A percentile compares a stretch with the other conserved stretches of the same genome.
These are phyloP conservation scores for Trichoderma reesei DNA, from an alignment of 495 filamentous ascomycete genomes.

Conservation along the genomic window DNA sequence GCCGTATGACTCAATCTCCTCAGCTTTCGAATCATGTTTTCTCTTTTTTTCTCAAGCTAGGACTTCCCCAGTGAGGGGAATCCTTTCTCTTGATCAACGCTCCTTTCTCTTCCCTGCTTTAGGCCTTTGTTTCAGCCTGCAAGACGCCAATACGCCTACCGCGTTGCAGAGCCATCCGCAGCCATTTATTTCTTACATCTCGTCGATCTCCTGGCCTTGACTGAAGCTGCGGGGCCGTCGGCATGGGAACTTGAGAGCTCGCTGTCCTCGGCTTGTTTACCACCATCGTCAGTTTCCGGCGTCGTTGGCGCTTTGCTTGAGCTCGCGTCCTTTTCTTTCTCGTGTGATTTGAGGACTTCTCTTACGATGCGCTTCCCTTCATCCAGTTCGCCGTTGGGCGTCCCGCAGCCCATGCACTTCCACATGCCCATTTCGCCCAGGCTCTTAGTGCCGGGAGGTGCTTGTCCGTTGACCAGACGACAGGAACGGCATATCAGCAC, in stretches of 20 bases:
- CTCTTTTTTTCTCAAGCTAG: background rate
- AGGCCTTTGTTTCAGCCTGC: background rate
- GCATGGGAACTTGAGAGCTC: background rate
- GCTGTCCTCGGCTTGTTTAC: background rate
- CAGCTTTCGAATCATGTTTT: no score
- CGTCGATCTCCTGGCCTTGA: background rate
- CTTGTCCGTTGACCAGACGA: conserved; percentile 89
- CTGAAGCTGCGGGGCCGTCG: background rate
- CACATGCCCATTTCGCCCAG: conserved; percentile 77
- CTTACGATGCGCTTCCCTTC: conserved; percentile 53
- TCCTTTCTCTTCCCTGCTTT: background rate
- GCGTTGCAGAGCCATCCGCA: background rate
- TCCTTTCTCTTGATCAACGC: background rate
- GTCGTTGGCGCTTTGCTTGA: background rate
- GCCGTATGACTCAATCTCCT: no score
- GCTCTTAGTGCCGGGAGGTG: conserved; percentile 73
- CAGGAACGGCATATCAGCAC: conserved; percentile 79
- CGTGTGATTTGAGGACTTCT: conserved; percentile 29
- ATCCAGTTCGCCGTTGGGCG: conserved; percentile 65
- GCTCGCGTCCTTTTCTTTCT: background rate
- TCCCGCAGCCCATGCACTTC: conserved; percentile 77
- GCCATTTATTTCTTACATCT: background rate
- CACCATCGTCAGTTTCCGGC: background rate
- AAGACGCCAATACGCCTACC: background rate
- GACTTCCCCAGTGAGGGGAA: background rate